Base-by-base conservation (phyloP, 2,329 filamentous ascomycete genomes). In the Ophiostoma tasmaniense region DNA sequence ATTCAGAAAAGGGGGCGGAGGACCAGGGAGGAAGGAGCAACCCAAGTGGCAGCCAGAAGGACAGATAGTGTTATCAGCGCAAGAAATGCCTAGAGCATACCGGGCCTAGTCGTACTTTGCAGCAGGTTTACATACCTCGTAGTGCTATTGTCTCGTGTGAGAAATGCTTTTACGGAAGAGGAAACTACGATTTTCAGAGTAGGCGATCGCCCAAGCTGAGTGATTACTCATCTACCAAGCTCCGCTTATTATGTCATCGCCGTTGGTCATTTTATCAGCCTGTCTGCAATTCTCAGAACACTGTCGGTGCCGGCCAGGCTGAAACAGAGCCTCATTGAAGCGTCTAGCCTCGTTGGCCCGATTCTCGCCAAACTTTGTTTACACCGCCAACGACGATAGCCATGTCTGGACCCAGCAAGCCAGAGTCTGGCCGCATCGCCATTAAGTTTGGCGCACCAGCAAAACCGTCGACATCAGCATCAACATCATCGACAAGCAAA, bases 391-490 rank as follows among this genome's bases (percentile, higher is more conserved):
- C 50, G 50, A 28, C 33, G 30, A 22, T 33, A 37, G 33, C 61
- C 20, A 83, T 83, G 81, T 73, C 80, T 13, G 76, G 79, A 52
- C 73, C 77, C 61, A 76, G 73, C 68, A 76, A 76, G 61, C 72
- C 77, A 14, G 79, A 73, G 61, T 72, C 74, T 14, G 72, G 75
- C 10, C 75, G 81, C 33, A 84, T 85, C 74, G 82, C 82, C 71
- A 84, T 85, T 64, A 84, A 81, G 68, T 79, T 85, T 52, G 80
- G 81, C 45, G 71, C 76, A 2, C 14, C 59, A 3, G 25, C 71
- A 0, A 68, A 71, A 1, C 37, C 52, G 13, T 8, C 68, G 20
- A 45, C 42, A 1, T 22, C 71, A 0, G 66, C 72, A 1, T 45
- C 52, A 20, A 11, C 68, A n/a, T 6, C 73, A 20, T 6, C 73